phyloP scores from a whole-genome alignment of 106 monocot genomes.

The Agapanthus africanus region DNA sequence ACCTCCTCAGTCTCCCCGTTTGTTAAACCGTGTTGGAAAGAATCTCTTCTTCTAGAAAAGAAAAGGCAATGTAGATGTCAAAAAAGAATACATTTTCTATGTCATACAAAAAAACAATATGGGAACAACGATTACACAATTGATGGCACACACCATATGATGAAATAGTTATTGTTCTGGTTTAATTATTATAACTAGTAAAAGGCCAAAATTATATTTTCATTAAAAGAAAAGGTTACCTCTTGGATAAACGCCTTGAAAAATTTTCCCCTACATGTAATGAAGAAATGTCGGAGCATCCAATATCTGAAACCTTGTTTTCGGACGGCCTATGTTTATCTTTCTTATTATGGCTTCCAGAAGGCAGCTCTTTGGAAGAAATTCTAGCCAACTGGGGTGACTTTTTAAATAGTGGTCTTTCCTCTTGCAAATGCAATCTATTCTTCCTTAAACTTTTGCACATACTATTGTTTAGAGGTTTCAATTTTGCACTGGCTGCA shows the following conservation, averaged over 20 bases:
- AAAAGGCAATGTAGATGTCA: background rate
- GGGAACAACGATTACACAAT: background rate
- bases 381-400: no score
- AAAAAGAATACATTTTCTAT: background rate
- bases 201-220: background rate
- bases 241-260: background rate
- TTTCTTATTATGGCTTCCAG: background rate
- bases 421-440: background rate
- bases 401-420: background rate
- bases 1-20: constrained; percentile 5
- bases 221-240: constrained; percentile 1
- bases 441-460: background rate
- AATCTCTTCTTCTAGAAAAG: constrained; percentile 4
- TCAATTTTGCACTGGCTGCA: background rate
- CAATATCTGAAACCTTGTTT: background rate
- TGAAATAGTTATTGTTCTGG: background rate
- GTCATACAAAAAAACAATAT: background rate
- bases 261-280: background rate
- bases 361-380: background rate
- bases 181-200: background rate
- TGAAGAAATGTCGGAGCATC: background rate
- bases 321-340: background rate
- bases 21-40: background rate
- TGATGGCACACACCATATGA: background rate
- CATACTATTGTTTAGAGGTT: background rate